Evolutionary conservation across 2,329 filamentous ascomycete genomes (phyloP), one percentile per base, ranked within the genome.

Genomic region (Neophaeococcomyces mojaviensis): DNA sequence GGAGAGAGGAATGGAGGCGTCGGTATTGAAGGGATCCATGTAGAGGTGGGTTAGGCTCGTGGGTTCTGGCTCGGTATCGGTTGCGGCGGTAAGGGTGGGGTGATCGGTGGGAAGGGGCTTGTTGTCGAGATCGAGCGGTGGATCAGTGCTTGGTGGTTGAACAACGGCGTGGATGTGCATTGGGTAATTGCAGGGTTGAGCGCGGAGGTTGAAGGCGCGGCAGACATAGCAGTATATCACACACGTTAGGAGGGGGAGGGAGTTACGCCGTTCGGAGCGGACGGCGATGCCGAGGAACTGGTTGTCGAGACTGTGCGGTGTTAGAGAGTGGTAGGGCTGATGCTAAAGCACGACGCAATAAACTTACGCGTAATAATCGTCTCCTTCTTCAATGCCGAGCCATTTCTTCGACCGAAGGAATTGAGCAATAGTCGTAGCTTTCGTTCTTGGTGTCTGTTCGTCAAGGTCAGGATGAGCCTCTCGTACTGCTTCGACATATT

Each of bases 141-240:
- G 63, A n/a, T 24, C 24, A 6, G 39, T 24, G 5, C 31, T 16
- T 0, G 76, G 73, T 4, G 84, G 76, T 41, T 77, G 72, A 10
- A 97, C 79, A 43, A 94, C 80, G 15, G 81, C 85, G 60, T 94
- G 84, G 12, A 95, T 86, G 60, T 96, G 88, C 53, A 80, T 85
- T 3, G 90, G 88, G 58, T 90, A 86, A 35, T 84, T 82, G 55
- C 86, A 90, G 44, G 86, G 88, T 28, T 80, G 78, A 0, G 89
- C 87, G 55, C 83, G 76, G 38, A 98, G 65, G 1, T 84, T 85
- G 10, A 96, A 62, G 31, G 84, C 76, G 45, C 78, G 74, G 1
- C 88, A 89, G 13, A 97, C 64, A 47, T 81, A 82, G 59, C 85
- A 92, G 65, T 84, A 98, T 51, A 97, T 94, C 49, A 83, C 84